A percentile compares a stretch with the other conserved stretches of the same genome.
Evolutionary conservation across 768 basidiomycete genomes (phyloP).

Genomic region (Cubamyces lactineus): DNA sequence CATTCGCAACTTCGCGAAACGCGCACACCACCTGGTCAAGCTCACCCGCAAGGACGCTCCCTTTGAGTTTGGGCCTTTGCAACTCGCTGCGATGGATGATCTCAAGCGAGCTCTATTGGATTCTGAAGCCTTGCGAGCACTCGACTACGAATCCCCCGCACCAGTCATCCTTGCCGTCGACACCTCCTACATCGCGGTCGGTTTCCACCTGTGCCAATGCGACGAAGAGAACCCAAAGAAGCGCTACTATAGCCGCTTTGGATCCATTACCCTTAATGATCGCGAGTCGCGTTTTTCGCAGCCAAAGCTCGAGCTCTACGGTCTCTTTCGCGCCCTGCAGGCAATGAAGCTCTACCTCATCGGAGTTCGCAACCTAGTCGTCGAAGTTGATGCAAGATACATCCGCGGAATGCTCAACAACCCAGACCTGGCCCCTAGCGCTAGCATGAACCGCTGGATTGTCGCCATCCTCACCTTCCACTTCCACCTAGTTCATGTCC

Average conservation of each 20-base stretch:
- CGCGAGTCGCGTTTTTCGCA: no score
- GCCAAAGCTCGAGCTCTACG: no score
- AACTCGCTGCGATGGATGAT: constrained; percentile 19
- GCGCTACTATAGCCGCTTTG: constrained; percentile 37
- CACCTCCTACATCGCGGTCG: no score
- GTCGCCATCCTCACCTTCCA: no score
- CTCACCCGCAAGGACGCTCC: constrained; percentile 28
- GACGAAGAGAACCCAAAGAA: constrained; percentile 11
- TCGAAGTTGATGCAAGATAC: no score
- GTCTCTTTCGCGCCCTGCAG: no score
- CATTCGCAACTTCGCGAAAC: constrained; percentile 28
- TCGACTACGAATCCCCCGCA: constrained; percentile 25
- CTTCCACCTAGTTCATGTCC: no score
- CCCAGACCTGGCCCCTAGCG: no score
- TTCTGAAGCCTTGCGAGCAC: constrained; percentile 21
- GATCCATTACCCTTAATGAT: constrained; percentile 43
- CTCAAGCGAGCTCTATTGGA: constrained; percentile 22
- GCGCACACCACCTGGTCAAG: constrained; percentile 21
- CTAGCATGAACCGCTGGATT: no score
- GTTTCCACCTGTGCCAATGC: constrained; percentile 34
- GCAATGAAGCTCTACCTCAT: no score
- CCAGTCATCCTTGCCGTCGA: constrained; percentile 29
- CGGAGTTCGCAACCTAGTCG: no score
- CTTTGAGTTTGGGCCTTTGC: constrained; percentile 23
- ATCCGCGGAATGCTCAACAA: no score